These are phyloP conservation scores for Halophytophthora batemanensis DNA, from an alignment of 352 stramenopile species.

Conservation along the genomic window DNA sequence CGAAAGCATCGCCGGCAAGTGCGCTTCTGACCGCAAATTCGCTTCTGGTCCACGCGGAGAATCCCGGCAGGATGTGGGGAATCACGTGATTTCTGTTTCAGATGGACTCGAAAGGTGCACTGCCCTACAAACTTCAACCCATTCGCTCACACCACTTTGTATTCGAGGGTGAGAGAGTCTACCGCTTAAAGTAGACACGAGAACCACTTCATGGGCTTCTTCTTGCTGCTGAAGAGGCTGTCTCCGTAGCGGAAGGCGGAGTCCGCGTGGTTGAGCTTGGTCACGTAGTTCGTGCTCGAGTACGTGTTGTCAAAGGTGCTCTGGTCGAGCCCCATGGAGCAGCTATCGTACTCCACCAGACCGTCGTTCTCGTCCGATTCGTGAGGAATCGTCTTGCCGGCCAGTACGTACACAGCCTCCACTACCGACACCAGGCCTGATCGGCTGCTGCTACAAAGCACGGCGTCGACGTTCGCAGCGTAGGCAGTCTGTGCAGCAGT, in stretches of 20 bases:
- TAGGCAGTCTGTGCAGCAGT: constrained; percentile 25
- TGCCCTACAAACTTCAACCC: no score
- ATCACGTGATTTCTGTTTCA: no score
- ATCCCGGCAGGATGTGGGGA: no score
- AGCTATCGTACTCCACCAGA: constrained; percentile 52
- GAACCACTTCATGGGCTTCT: constrained; percentile 73
- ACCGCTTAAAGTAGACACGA: constrained; percentile 51
- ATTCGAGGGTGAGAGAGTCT: constrained; percentile 3
- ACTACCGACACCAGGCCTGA: constrained; percentile 31
- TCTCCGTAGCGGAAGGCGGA: constrained; percentile 58
- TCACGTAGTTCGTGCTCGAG: constrained; percentile 36
- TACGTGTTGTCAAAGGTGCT: constrained; percentile 35
- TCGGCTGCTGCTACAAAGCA: constrained; percentile 36
- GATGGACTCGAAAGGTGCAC: no score
- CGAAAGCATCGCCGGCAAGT: no score
- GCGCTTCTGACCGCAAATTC: no score
- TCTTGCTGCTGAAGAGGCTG: constrained; percentile 35
- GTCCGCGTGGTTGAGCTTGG: constrained; percentile 58
- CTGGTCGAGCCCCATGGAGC: constrained; percentile 24
- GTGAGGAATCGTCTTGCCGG: constrained; percentile 28
- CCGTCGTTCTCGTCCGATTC: constrained; percentile 39
- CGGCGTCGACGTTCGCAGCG: constrained; percentile 18
- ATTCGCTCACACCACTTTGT: no score
- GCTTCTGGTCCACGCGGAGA: no score
- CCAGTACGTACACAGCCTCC: constrained; percentile 23